Base-by-base conservation (phyloP, 23 red algal genomes). In the Gracilariopsis chorda region DNA sequence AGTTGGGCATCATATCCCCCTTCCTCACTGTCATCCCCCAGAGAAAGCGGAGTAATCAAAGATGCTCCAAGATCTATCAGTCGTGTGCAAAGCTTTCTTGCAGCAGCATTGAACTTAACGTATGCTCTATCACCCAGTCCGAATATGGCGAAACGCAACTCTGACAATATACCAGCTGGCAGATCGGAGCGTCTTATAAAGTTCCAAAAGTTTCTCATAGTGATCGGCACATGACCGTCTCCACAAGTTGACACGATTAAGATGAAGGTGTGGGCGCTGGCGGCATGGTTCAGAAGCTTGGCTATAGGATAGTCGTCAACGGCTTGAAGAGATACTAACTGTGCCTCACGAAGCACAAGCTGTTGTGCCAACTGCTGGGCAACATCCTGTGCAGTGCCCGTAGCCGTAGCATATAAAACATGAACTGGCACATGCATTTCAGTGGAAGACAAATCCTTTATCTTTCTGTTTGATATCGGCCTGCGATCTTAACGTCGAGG, bases 191-290 rank as follows among this genome's bases (percentile, higher is more conserved):
- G 48, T 33, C 87, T 27, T 16, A 98, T 69, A 64, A 82, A 80
- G 12, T 41, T 21, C 95, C 95, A 98, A 41, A 93, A 88, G 14
- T 42, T 64, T 7, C 75, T 76, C 95, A 90, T 93, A 7, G 48
- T 76, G 3, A 56, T 56, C 9, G 95, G 95, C 9, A 86, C 83
- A 34, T 91, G 90, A 17, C 95, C 95, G 45, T 98, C 95, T 65
- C 95, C 95, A 45, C 90, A 85, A 35, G 95, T 98, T 33, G 95
- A 90, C 3, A 98, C 52, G 39, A 93, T 33, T 61, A 98, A 98
- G 44, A 86, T 87, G 71, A 80, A 94, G 19, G 45, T 78, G 40
- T 84, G 30, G 28, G 48, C 69, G 24, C 53, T 48, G 27, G 52
- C 10, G 4, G 79, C 64, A 65, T 73, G 63, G 35, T 28, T 16